Base-by-base conservation (phyloP, 257 asterid genomes). In the Thymus mandschuricus region DNA sequence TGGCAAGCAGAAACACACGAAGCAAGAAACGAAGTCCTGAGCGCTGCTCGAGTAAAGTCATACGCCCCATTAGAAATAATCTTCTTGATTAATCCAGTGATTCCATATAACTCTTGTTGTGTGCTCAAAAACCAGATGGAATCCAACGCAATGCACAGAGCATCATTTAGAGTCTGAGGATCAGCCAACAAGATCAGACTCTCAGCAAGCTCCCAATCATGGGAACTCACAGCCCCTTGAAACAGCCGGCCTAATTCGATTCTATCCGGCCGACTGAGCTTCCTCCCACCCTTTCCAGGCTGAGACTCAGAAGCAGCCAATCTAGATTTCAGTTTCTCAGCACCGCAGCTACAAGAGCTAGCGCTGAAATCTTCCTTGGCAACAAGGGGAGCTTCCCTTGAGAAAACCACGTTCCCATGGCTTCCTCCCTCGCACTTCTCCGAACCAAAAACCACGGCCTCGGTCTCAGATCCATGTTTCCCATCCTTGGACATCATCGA, bases 1-100 rank as follows among this genome's bases (percentile, higher is more conserved):
- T 91, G 97, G 75, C 99, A 94, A 64, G 99, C 99, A 60, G 98
- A 89, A 76, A 95, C 98, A 62, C 98, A 88, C 1, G 99, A 92
- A 77, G 99, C 98, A 52, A 95, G 98, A 82, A 95, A 95, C 15
- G 98, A 95, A 68, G 99, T 95, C 86, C 99, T 86, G 38, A 95
- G 90, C 8, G 91, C 92, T 63, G 98, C 99, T 75, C 99, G 80
- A n/a, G 95, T 91, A 74, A 91, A 95, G 82, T 92, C 99, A 76
- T 75, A 88, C 0, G 99, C 99, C 71, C 99, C 99, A 77, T 87
- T 87, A 46, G 84, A 71, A 30, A 95, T 84, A 44, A 91, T 82
- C 85, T 88, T 94, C 87, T 86, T 89, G 76, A 92, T 92, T 81
- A 91, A 79, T 45, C 86, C 91, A 45, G 93, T 89, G 57, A 90